These are phyloP conservation scores for Ceratocystis albifundus DNA, from an alignment of 2,329 filamentous ascomycete species.

Conservation along the genomic window DNA sequence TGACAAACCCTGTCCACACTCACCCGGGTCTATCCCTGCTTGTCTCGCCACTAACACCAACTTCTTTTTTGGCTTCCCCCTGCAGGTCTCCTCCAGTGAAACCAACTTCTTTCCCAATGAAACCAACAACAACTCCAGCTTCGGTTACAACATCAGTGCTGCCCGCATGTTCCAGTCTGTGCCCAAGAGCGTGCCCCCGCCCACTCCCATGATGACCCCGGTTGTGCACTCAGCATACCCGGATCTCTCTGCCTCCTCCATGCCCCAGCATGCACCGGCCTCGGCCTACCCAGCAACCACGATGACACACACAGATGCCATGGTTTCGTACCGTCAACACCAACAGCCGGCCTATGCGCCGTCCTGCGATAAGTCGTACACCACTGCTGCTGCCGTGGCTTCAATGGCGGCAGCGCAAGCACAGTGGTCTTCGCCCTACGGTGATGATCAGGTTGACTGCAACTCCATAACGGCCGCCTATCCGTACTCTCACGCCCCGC, in stretches of 20 bases:
- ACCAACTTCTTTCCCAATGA: constrained; percentile 29
- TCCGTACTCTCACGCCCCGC: constrained; percentile 26
- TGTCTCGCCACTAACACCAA: constrained; percentile 3
- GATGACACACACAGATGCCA: constrained; percentile 29
- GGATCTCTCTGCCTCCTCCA: constrained; percentile 4
- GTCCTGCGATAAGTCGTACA: background rate
- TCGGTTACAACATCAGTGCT: constrained; percentile 32
- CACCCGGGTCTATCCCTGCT: constrained; percentile 3
- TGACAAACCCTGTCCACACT: background rate
- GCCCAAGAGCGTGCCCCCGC: constrained; percentile 27
- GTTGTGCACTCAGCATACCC: constrained; percentile 11
- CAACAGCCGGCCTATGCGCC: background rate
- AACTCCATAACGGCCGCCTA: constrained; percentile 30
- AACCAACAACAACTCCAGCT: constrained; percentile 26
- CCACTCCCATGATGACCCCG: constrained; percentile 23
- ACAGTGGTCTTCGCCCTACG: constrained; percentile 30
- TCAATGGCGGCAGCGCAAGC: background rate
- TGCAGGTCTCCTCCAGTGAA: constrained; percentile 34
- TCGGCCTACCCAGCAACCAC: constrained; percentile 29
- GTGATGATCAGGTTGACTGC: constrained; percentile 33
- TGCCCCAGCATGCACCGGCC: constrained; percentile 23
- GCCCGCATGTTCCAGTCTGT: constrained; percentile 30
- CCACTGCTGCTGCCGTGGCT: background rate
- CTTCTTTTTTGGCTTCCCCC: background rate
- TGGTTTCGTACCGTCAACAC: constrained; percentile 27